Percentiles rank a stretch among this genome's conserved stretches.
phyloP scores from a whole-genome alignment of 176 grass and related monocot species.

The Hordeum marinum region DNA sequence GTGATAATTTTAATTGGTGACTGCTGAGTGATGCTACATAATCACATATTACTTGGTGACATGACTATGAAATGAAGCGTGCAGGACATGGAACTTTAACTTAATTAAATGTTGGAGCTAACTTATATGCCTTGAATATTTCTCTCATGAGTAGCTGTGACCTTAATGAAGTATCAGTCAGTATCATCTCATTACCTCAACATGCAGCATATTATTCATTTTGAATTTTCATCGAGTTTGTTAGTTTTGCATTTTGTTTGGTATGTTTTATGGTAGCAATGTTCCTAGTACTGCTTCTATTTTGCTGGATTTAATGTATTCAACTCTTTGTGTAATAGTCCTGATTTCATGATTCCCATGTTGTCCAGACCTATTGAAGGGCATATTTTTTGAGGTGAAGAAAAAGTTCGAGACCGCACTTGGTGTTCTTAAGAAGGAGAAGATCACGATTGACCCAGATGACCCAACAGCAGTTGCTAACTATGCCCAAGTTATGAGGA shows the following conservation, averaged over 20 bases:
- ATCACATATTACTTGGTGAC: neutral
- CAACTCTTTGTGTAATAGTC: neutral
- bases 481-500: slow-evolving; percentile 82
- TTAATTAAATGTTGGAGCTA: neutral
- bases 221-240: neutral
- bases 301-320: neutral
- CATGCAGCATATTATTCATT: neutral
- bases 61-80: neutral
- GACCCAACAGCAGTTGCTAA: slow-evolving; percentile 63
- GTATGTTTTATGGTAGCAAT: neutral
- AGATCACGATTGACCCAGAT: slow-evolving; percentile 93
- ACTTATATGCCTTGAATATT: neutral
- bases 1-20: neutral
- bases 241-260: neutral
- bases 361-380: slow-evolving; percentile 72
- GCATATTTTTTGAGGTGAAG: slow-evolving; percentile 93
- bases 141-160: neutral
- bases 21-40: neutral
- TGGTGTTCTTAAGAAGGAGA: slow-evolving; percentile 87
- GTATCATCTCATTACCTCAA: neutral
- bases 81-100: neutral
- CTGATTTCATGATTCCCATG: slow-evolving; percentile 9
- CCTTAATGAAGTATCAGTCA: neutral
- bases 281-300: neutral
- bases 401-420: slow-evolving; percentile 80